Conservation (phyloP, 768 basidiomycete species). For the Lentinula aciculospora region DNA sequence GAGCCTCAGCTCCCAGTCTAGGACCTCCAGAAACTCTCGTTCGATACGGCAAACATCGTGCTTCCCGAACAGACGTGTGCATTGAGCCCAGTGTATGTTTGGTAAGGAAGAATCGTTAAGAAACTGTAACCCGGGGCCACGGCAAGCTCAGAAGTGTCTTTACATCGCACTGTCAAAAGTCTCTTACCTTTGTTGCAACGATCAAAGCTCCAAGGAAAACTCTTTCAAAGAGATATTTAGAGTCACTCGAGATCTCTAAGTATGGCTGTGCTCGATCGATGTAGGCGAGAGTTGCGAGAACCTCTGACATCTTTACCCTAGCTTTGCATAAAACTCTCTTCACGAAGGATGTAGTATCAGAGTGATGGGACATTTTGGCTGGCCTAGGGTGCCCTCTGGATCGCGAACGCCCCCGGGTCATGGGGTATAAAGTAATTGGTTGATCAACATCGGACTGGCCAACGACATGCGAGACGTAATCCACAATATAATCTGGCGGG, state of each 20-base stretch:
- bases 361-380: conserved; percentile 38
- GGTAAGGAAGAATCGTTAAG: conserved; percentile 85
- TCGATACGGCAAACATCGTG: conserved; percentile 77
- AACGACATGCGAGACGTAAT: conserved; percentile 64
- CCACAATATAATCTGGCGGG: conserved; percentile 62
- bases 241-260: conserved; percentile 70
- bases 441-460: conserved; percentile 42
- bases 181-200: conserved; percentile 75
- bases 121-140: conserved; percentile 39
- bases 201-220: conserved; percentile 89
- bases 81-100: conserved; percentile 85
- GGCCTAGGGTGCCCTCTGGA: conserved; percentile 45
- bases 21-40: conserved; percentile 75
- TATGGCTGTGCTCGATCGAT: conserved; percentile 72
- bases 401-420: conserved; percentile 38
- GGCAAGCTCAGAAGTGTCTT: no score
- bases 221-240: conserved; percentile 75
- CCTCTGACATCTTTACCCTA: conserved; percentile 62
- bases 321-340: conserved; percentile 63
- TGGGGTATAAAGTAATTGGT: conserved; percentile 35
- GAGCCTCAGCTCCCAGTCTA: conserved; percentile 68
- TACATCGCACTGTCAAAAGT: no score
- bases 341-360: conserved; percentile 42
- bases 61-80: conserved; percentile 77
- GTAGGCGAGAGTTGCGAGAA: conserved; percentile 71